phyloP scores from a whole-genome alignment of 2,329 filamentous ascomycete species.

The Sclerotinia nivalis region DNA sequence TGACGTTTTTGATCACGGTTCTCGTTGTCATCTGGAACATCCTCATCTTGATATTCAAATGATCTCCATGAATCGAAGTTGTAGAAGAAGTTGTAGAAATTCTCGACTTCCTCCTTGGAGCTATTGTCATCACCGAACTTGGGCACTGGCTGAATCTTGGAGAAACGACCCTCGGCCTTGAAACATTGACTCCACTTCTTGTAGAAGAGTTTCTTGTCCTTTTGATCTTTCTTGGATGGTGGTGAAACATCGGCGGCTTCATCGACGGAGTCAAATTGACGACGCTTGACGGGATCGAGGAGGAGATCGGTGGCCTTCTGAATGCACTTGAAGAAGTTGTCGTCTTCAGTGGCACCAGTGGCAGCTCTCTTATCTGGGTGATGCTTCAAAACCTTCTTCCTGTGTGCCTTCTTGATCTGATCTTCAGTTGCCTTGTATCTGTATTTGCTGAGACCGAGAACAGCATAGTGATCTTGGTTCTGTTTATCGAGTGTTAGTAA shows the following conservation, averaged over 20 bases:
- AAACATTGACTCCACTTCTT: constrained; percentile 92
- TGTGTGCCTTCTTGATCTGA: constrained; percentile 98
- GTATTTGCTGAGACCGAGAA: constrained; percentile 90
- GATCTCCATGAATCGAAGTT: constrained; percentile 98
- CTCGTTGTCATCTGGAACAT: constrained; percentile 98
- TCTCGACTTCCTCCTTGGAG: constrained; percentile 84
- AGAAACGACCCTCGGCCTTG: constrained; percentile 90
- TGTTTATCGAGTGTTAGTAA: constrained; percentile 43
- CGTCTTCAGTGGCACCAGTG: constrained; percentile 81
- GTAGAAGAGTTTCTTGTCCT: constrained; percentile 82
- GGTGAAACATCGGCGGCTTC: constrained; percentile 90
- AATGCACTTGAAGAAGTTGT: constrained; percentile 99
- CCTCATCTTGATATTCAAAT: constrained; percentile 98
- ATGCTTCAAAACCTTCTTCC: constrained; percentile 99
- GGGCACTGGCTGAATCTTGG: constrained; percentile 85
- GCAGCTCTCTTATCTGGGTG: constrained; percentile 99
- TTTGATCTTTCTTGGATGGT: constrained; percentile 84
- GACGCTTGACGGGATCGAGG: constrained; percentile 84
- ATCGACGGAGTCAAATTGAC: constrained; percentile 96
- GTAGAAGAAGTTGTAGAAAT: constrained; percentile 99
- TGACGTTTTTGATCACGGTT: constrained; percentile 99
- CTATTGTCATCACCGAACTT: constrained; percentile 81
- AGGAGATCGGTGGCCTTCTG: constrained; percentile 96
- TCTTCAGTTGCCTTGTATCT: constrained; percentile 92
- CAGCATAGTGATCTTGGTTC: constrained; percentile 96